Evolutionary conservation across 306 rosid genomes (phyloP).

Genomic region (Fragaria iinumae): DNA sequence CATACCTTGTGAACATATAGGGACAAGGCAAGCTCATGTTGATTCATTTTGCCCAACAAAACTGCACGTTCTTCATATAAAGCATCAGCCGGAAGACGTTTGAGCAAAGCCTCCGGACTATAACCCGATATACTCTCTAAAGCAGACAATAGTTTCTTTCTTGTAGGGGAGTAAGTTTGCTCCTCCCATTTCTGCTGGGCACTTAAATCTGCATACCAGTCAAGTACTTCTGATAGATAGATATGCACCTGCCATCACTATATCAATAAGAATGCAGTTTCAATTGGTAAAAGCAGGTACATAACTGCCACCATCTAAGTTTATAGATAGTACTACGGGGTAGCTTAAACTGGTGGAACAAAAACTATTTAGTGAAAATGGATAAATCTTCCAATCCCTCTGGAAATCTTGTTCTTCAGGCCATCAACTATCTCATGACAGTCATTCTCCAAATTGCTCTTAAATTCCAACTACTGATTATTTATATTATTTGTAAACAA

Average conservation of each 20-base stretch:
- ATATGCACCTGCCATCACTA: slow-evolving; percentile 69
- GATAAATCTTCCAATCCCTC: neutral
- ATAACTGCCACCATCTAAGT: neutral
- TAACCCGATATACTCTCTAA: slow-evolving; percentile 82
- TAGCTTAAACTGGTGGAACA: slow-evolving; percentile 2
- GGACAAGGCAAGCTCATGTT: slow-evolving; percentile 92
- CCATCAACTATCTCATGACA: neutral
- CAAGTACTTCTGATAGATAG: slow-evolving; percentile 90
- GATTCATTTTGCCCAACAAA: slow-evolving; percentile 90
- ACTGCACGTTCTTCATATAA: slow-evolving; percentile 92
- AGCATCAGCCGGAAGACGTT: slow-evolving; percentile 83
- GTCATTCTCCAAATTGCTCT: neutral
- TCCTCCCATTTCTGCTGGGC: slow-evolving; percentile 85
- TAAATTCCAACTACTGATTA: neutral
- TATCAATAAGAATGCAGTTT: slow-evolving; percentile 22
- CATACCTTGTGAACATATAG: slow-evolving; percentile 90
- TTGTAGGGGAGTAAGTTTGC: slow-evolving; percentile 67
- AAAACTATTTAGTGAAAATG: neutral
- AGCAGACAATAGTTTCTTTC: slow-evolving; percentile 84
- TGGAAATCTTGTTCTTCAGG: neutral
- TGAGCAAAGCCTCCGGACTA: slow-evolving; percentile 78
- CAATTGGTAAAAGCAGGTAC: slow-evolving; percentile 1
- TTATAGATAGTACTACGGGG: neutral
- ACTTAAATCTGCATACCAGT: slow-evolving; percentile 76
- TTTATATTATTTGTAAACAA: slow-evolving; percentile 22